These are phyloP conservation scores for Lonicera japonica DNA, from an alignment of 129 eudicot genomes.

Conservation along the genomic window DNA sequence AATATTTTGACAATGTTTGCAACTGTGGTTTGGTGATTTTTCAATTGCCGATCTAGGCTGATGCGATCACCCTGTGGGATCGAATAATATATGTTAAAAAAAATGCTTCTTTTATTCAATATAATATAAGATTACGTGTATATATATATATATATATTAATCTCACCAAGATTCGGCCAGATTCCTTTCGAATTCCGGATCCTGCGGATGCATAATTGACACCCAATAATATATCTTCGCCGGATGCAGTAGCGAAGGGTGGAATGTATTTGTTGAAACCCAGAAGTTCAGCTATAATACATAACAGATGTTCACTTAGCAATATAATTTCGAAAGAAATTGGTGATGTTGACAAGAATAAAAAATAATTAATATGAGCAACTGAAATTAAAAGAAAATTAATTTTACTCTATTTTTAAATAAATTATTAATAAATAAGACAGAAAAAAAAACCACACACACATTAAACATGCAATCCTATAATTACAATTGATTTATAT, in stretches of 20 bases:
- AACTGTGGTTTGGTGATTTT: conserved; percentile 26
- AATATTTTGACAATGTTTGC: conserved; percentile 11
- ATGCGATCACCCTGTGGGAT: conserved; percentile 41
- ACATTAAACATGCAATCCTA: too few species aligned
- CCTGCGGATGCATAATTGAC: conserved; percentile 41
- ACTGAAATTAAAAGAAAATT: too few species aligned
- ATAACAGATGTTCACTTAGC: neutral
- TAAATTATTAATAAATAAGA: too few species aligned
- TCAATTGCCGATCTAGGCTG: conserved; percentile 29
- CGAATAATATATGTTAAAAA: neutral
- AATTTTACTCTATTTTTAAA: too few species aligned
- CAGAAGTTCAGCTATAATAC: conserved; percentile 34
- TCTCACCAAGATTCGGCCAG: conserved; percentile 36
- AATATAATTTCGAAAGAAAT: too few species aligned
- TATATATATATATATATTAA: neutral
- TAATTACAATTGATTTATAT: too few species aligned
- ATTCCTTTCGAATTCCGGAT: conserved; percentile 35
- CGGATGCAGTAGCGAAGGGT: conserved; percentile 24
- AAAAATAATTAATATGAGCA: too few species aligned
- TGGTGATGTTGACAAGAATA: too few species aligned
- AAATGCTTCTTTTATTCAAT: neutral
- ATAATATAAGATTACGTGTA: neutral
- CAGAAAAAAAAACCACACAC: too few species aligned
- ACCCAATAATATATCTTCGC: conserved; percentile 27
- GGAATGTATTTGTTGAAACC: conserved; percentile 33